Base-by-base conservation (phyloP, 495 filamentous ascomycete species). In the Hypoxylon perforatum region DNA sequence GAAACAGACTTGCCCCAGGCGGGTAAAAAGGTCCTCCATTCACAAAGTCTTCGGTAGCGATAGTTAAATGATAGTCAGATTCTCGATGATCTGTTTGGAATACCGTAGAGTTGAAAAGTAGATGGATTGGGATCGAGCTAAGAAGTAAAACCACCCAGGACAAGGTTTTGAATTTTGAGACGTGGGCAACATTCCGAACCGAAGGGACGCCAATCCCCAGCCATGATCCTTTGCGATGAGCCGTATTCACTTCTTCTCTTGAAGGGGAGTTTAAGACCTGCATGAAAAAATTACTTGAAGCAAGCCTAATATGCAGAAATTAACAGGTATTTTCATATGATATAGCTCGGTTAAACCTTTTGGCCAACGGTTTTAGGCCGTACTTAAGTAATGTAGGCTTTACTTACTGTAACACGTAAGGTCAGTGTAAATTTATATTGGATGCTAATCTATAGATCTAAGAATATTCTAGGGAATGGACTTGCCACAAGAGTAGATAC, bases 141-240 rank as follows among this genome's bases (percentile, higher is more conserved):
- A 66, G 14, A 21, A 67, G 56, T 41, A 76, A 33, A 10, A 51
- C 38, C 18, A 63, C 3, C 75, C 75, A 77, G 30, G 59, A 61
- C 17, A 23, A 42, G 15, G 63, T 63, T 48, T 73, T 68, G 22
- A 67, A 68, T 47, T 38, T 65, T 3, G 68, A 62, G 14, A 75
- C 67, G 15, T 18, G 36, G 3, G 60, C 44, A 1, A 77, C 57
- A 60, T 81, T 81, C 15, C 71, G 68, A n/a, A 81, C 52, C 23
- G 77, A 81, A 9, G 73, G 70, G 33, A 81, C 68, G 2, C 78
- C 78, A 36, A 82, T 75, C 47, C 77, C 76, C 21, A 82, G 48
- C 79, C 76, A 81, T 8, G 61, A 67, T 0, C 60, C 46, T 33
- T 61, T 50, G 3, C 53, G 39, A 68, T 82, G 80, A 0, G 78